Evolutionary conservation across 805 yeast species (phyloP), one percentile per base, ranked within the genome.

Genomic region (Suhomyces tanzawaensis): DNA sequence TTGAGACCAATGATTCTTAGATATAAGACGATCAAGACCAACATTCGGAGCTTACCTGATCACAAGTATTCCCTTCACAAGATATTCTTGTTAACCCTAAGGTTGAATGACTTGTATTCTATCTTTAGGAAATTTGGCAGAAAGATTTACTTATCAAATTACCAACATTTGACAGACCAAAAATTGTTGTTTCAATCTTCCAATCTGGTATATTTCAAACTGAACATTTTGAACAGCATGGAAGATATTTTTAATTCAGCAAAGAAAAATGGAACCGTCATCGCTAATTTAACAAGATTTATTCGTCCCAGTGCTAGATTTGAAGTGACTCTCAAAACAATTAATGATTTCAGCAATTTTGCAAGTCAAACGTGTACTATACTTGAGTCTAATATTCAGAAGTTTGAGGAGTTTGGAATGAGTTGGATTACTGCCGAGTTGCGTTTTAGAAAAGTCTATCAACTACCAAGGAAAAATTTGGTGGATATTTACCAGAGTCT

Each of bases 21-120:
- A 14, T 49, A 54, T 41, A 52, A 45, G 23, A 46, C 41, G 26
- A 49, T 57, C 36, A 55, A 53, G 35, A 26, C 32, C 25, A 19
- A 28, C 28, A 19, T 51, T 37, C 31, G 29, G 8, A 22, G 28
- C 2, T 14, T 69, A 2, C 69, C 71, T 3, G 47, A 53, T 34
- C 60, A 67, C 62, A 50, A 58, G n/a, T 64, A 58, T 41, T 53
- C 76, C 0, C 48, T 75, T 28, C 83, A 79, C 46, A 60, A 73
- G 40, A 57, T 76, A 3, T 66, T 76, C 40, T 63, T 74, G 5
- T 44, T 69, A 37, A 58, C 76, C 4, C 48, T 75, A 24, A 57
- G 77, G 33, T 49, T 74, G 29, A 77, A 79, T 30, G 82, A 77
- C 47, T 38, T 76, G 22, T 76, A 76, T 47, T 62, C 71, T 4